phyloP scores from a whole-genome alignment of 805 yeast species.

The Saccharomycodes ludwigii region DNA sequence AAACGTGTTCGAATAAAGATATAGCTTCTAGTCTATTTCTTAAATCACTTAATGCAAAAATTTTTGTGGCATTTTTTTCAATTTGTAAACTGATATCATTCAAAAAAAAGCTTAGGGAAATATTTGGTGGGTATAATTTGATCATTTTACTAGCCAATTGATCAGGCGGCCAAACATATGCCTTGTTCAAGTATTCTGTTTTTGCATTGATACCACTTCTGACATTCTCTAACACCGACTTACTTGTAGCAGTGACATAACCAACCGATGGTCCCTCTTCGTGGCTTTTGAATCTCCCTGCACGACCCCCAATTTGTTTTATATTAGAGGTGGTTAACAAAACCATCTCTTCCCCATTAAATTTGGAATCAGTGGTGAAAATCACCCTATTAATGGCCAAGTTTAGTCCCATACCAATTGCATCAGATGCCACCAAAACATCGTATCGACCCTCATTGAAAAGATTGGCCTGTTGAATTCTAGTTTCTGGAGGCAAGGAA shows the following conservation, averaged over 20 bases:
- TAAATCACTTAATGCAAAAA: conserved; percentile 19
- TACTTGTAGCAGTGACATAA: conserved; percentile 41
- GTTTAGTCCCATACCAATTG: conserved; percentile 95
- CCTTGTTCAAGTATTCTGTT: conserved; percentile 40
- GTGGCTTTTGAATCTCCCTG: conserved; percentile 57
- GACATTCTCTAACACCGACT: conserved; percentile 33
- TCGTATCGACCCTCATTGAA: conserved; percentile 76
- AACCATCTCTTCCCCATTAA: conserved; percentile 44
- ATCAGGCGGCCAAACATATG: conserved; percentile 73
- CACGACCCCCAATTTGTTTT: conserved; percentile 93
- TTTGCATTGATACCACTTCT: conserved; percentile 36
- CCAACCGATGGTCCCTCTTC: conserved; percentile 25
- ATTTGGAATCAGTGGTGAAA: conserved; percentile 58
- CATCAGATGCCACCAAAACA: conserved; percentile 89
- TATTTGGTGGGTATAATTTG: not conserved
- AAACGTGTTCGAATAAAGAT: conserved; percentile 30
- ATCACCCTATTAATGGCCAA: conserved; percentile 71
- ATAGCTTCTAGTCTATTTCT: conserved; percentile 28
- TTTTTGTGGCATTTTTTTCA: conserved; percentile 11
- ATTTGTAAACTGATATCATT: too few species aligned
- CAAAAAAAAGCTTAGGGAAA: not conserved
- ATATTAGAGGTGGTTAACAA: conserved; percentile 50
- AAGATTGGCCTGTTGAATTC: conserved; percentile 68
- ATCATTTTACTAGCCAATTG: conserved; percentile 55
- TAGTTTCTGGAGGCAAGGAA: conserved; percentile 87